These are phyloP conservation scores for Fusarium sp. DNA, from an alignment of 2,329 filamentous ascomycete genomes.

Conservation along the genomic window DNA sequence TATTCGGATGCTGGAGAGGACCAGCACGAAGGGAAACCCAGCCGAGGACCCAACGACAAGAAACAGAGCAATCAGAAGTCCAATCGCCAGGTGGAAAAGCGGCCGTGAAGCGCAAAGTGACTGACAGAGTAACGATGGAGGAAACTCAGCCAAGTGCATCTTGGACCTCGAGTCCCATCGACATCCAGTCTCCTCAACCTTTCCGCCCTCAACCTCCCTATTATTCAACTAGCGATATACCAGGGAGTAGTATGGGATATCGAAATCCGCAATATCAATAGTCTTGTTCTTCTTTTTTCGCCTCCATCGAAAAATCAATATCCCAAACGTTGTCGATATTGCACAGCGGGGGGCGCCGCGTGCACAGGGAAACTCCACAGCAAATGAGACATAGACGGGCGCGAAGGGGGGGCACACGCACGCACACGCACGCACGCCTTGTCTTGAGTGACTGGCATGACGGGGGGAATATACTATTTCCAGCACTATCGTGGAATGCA, in stretches of 20 bases:
- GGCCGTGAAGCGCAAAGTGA: neutral
- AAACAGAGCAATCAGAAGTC: neutral
- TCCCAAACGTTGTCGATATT: constrained; percentile 3
- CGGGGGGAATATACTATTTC: constrained; percentile 10
- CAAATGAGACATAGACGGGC: constrained; percentile 24
- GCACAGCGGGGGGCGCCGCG: neutral
- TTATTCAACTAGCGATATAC: neutral
- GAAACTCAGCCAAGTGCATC: neutral
- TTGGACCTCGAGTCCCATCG: neutral
- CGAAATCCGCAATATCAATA: constrained; percentile 28
- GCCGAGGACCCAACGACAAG: neutral
- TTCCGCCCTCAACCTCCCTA: neutral
- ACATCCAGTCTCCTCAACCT: neutral
- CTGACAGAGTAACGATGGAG: neutral
- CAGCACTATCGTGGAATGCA: constrained; percentile 25
- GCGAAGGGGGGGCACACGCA: neutral
- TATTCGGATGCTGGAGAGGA: constrained; percentile 24
- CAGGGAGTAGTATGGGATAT: constrained; percentile 32
- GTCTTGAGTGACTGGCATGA: constrained; percentile 28
- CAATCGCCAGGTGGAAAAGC: neutral
- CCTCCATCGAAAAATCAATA: constrained; percentile 7
- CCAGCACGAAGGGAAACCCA: neutral
- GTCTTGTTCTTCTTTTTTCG: neutral
- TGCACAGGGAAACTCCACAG: constrained; percentile 19
- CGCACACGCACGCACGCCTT: neutral